phyloP scores from a whole-genome alignment of 495 filamentous ascomycete genomes.

The Arthonia radiata region DNA sequence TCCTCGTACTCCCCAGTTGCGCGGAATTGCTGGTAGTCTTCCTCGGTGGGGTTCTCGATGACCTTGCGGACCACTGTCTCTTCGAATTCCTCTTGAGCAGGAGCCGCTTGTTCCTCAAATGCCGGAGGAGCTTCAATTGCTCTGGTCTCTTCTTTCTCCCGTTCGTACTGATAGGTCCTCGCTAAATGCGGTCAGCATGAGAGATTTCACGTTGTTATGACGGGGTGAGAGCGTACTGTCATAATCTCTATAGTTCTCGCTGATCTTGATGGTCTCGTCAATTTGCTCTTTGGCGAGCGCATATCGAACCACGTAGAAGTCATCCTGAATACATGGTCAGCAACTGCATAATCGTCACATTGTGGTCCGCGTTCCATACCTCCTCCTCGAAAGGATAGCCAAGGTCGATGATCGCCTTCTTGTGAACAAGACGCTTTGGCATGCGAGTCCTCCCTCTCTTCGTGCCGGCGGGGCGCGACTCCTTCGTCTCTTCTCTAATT shows the following conservation, averaged over 20 bases:
- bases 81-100: constrained; percentile 13
- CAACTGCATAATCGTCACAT: constrained; percentile 2
- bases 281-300: constrained; percentile 76
- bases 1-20: too few species aligned
- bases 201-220: neutral
- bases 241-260: constrained; percentile 37
- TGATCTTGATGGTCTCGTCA: constrained; percentile 61
- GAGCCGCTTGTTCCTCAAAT: constrained; percentile 20
- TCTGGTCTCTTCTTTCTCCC: constrained; percentile 10
- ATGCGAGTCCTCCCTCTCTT: constrained; percentile 77
- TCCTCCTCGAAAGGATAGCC: constrained; percentile 76
- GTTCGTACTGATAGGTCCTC: constrained; percentile 2
- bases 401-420: constrained; percentile 52
- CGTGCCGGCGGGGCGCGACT: constrained; percentile 15
- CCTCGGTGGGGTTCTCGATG: neutral
- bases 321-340: constrained; percentile 29
- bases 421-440: constrained; percentile 48
- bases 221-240: constrained; percentile 14
- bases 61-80: too few species aligned
- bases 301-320: constrained; percentile 49
- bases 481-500: constrained; percentile 9
- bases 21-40: neutral
- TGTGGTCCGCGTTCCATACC: constrained; percentile 19
- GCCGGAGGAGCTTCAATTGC: constrained; percentile 8
- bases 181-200: neutral